Conservation (phyloP, 176 grass and related monocot genomes). For the Neostapfia colusana region DNA sequence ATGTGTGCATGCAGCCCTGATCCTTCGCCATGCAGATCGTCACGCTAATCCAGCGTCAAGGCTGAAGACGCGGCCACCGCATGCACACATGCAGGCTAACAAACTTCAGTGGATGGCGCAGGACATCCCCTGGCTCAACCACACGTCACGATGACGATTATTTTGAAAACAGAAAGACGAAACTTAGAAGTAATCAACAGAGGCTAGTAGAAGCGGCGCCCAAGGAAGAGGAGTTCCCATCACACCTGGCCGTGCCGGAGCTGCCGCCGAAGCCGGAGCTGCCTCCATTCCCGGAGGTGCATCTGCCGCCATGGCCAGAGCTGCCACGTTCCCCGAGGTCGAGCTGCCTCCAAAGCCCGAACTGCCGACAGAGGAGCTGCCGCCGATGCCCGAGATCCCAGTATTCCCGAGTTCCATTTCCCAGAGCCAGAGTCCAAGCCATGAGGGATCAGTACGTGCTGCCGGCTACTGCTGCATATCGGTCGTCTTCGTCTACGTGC, state of each 20-base stretch:
- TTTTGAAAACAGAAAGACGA: too few species aligned
- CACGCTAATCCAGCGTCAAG: too few species aligned
- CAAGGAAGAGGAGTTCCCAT: slow-evolving; percentile 13
- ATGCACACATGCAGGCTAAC: too few species aligned
- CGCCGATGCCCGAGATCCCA: slow-evolving; percentile 1
- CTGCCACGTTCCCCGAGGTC: slow-evolving; percentile 12
- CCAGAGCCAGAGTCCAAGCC: slow-evolving; percentile 19
- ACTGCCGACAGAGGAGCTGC: slow-evolving; percentile 6
- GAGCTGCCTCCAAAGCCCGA: neutral
- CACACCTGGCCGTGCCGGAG: slow-evolving; percentile 28
- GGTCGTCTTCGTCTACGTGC: too few species aligned
- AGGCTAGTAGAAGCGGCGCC: slow-evolving; percentile 12
- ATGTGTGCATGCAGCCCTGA: too few species aligned
- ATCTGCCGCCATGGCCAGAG: neutral
- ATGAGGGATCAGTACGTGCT: neutral
- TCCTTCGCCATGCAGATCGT: too few species aligned
- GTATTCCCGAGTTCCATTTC: slow-evolving; percentile 25
- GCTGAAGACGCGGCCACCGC: too few species aligned
- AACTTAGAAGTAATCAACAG: too few species aligned
- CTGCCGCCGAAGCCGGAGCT: neutral
- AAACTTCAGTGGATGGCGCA: too few species aligned
- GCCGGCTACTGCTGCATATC: too few species aligned
- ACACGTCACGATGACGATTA: too few species aligned
- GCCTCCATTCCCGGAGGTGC: slow-evolving; percentile 16
- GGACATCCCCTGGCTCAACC: too few species aligned